Base-by-base conservation (phyloP, 106 monocot genomes). In the Dactylorhiza incarnata region DNA sequence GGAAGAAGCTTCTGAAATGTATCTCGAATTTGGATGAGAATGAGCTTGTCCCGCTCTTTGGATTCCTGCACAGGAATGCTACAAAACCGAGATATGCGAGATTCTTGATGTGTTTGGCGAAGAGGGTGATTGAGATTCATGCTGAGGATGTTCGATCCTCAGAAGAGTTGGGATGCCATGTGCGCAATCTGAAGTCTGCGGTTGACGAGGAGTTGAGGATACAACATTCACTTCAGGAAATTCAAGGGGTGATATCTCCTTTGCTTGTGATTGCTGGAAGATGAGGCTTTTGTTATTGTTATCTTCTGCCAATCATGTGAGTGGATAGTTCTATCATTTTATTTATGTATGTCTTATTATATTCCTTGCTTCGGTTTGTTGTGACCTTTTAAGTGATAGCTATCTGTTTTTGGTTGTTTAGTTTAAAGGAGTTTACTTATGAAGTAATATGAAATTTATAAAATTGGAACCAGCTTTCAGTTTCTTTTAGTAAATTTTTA, bases 221-320 rank as follows among this genome's bases (percentile, higher is more conserved):
- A 80, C 97, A 99, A 69, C 83, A 72, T 1, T 81, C 86, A 0
- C 74, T 99, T 89, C 89, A 81, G 76, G 91, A 94, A 76, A 87
- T 99, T 79, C 90, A 99, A 78, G 97, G 97, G 48, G 94, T 97
- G 86, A 86, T 97, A 37, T 97, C 92, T 1, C 94, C 97, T 61
- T 77, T 99, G 71, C 84, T 94, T 74, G 83, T 74, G 37, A 81
- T 99, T 78, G 85, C 91, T 68, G 91, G 86, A 72, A 89, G 86
- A 84, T 99, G 74, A 91, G 58, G 43, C 45, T 69, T 69, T 69
- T 69, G 45, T 17, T 69, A 3, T 46, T 7, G 69, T 11, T 68
- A 13, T 15, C 15, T 12, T 10, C 12, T 65, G 65, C 29, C 65
- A 65, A 65, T 11, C 65, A 29, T 5, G 17, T 65, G 37, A 37